A percentile compares a stretch with the other conserved stretches of the same genome.
These are phyloP conservation scores for Cyberlindnera mississippiensis DNA, from an alignment of 805 yeast species.

Conservation along the genomic window DNA sequence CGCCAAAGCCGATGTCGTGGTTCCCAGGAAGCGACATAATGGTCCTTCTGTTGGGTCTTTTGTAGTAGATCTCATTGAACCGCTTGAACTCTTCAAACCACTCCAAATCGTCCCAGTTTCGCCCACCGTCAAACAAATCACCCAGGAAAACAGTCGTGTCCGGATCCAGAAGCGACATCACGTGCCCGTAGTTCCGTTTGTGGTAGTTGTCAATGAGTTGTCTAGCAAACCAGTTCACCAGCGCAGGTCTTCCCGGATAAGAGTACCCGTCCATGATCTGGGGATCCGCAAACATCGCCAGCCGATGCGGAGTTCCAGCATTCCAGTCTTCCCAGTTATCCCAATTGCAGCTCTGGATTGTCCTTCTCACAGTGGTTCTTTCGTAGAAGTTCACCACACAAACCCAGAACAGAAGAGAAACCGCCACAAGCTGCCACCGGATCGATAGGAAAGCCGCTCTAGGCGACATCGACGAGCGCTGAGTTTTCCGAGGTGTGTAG, in stretches of 20 bases:
- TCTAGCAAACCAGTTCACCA: constrained; percentile 52
- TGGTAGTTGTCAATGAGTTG: constrained; percentile 73
- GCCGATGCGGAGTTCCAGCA: constrained; percentile 39
- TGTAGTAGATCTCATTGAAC: constrained; percentile 64
- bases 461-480: constrained; percentile 1
- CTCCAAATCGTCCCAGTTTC: constrained; percentile 69
- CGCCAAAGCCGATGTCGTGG: constrained; percentile 95
- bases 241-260: constrained; percentile 64
- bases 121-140: constrained; percentile 92
- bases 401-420: constrained; percentile 37
- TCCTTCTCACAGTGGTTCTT: constrained; percentile 42
- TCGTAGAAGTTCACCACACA: constrained; percentile 49
- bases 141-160: constrained; percentile 79
- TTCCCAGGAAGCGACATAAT: constrained; percentile 74
- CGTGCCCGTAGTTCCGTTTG: constrained; percentile 63
- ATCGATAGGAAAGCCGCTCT: constrained; percentile 4
- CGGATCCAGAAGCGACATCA: constrained; percentile 61
- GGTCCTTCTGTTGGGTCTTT: constrained; percentile 41
- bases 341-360: constrained; percentile 58
- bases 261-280: constrained; percentile 88
- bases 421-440: constrained; percentile 10
- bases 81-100: constrained; percentile 73
- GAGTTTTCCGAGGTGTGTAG: constrained; percentile 15
- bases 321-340: constrained; percentile 60
- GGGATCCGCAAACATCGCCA: constrained; percentile 84